Evolutionary conservation across 495 filamentous ascomycete genomes (phyloP).

Genomic region (Hyaloscypha hepaticicola): DNA sequence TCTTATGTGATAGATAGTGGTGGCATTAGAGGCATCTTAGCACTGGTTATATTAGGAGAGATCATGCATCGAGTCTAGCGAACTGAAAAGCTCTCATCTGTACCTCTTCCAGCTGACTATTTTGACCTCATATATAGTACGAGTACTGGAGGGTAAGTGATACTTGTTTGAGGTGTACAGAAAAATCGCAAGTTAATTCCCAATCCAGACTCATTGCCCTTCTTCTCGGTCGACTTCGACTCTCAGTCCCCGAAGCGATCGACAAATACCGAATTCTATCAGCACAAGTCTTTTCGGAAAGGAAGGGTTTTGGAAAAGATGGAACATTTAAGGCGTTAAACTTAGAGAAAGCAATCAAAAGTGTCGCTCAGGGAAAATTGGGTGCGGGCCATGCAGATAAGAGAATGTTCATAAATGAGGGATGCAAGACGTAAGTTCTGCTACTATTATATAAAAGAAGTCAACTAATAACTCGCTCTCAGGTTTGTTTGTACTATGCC

Average conservation of each 20-base stretch:
- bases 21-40: constrained; percentile 38
- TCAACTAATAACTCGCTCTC: neutral
- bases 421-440: constrained; percentile 1
- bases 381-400: constrained; percentile 4
- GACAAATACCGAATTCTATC: constrained; percentile 31
- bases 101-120: constrained; percentile 38
- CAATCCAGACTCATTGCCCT: constrained; percentile 38
- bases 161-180: neutral
- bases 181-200: neutral
- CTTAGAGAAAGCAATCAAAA: constrained; percentile 22
- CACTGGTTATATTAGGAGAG: constrained; percentile 36
- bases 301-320: constrained; percentile 18
- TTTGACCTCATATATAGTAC: constrained; percentile 44
- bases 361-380: constrained; percentile 18
- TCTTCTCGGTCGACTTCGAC: constrained; percentile 38
- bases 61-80: constrained; percentile 37
- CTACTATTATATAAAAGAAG: neutral
- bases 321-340: constrained; percentile 28
- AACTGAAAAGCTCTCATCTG: constrained; percentile 3
- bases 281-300: constrained; percentile 30
- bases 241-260: constrained; percentile 34
- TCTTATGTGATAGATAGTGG: constrained; percentile 22
- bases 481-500: constrained; percentile 29
- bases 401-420: neutral
- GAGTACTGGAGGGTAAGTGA: constrained; percentile 40